Conservation (phyloP, 2,329 filamentous ascomycete genomes). For the Pestalotiopsis sp. region DNA sequence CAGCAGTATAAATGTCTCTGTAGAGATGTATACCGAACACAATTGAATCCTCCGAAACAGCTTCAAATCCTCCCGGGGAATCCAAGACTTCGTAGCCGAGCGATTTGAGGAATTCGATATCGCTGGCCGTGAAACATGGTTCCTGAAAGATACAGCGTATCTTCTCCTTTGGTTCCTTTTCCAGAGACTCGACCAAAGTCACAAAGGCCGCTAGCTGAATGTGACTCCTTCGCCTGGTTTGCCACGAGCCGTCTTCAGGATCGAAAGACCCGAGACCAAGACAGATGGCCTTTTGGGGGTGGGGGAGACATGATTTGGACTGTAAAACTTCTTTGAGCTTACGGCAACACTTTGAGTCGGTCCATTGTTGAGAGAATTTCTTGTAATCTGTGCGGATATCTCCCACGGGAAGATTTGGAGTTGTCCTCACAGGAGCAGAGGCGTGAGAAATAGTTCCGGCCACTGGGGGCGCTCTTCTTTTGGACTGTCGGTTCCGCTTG, state of each 20-base stretch:
- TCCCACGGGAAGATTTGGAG: slow-evolving; percentile 22
- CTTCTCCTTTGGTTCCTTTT: slow-evolving; percentile 21
- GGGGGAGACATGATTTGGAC: slow-evolving; percentile 19
- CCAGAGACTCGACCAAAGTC: slow-evolving; percentile 45
- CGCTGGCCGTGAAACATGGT: slow-evolving; percentile 50
- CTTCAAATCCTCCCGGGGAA: slow-evolving; percentile 54
- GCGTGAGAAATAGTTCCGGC: neutral
- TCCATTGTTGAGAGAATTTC: slow-evolving; percentile 26
- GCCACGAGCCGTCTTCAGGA: slow-evolving; percentile 47
- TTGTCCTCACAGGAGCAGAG: neutral
- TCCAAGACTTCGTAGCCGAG: slow-evolving; percentile 57
- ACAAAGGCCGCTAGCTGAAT: slow-evolving; percentile 58
- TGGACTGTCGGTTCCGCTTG: slow-evolving; percentile 3
- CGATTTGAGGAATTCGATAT: slow-evolving; percentile 53
- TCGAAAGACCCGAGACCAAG: slow-evolving; percentile 60
- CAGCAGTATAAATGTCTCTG: slow-evolving; percentile 51
- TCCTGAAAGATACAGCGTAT: slow-evolving; percentile 58
- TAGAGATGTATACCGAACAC: slow-evolving; percentile 68
- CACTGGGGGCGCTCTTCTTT: slow-evolving; percentile 10
- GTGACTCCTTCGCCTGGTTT: slow-evolving; percentile 48
- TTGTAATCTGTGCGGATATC: slow-evolving; percentile 27
- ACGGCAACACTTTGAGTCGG: slow-evolving; percentile 29
- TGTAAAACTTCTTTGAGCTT: slow-evolving; percentile 38
- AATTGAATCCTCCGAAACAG: slow-evolving; percentile 51
- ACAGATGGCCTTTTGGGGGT: slow-evolving; percentile 48